Percentiles rank a stretch among this genome's conserved stretches.
Conservation (phyloP, 2,329 filamentous ascomycete genomes). For the Cordyceps cicadae region DNA sequence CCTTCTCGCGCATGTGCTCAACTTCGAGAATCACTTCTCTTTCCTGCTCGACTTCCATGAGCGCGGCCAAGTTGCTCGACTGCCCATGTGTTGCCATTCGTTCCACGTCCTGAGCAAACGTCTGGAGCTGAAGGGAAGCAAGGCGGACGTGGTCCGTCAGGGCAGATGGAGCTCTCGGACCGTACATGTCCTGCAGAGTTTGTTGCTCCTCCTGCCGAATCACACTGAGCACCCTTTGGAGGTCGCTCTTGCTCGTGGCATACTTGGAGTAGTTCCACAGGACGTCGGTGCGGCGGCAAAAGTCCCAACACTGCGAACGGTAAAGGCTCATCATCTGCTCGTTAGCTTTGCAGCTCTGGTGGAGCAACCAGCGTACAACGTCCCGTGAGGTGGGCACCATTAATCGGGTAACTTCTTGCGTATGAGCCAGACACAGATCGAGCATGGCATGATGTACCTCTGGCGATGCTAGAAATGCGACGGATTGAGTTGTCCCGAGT, state of each 20-base stretch:
- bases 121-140: background rate
- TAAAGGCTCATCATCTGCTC: conserved; percentile 53
- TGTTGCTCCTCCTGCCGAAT: conserved; percentile 44
- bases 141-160: background rate
- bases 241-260: conserved; percentile 25
- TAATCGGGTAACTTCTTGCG: background rate
- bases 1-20: conserved; percentile 46
- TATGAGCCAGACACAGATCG: conserved; percentile 25
- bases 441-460: conserved; percentile 56
- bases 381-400: conserved; percentile 16
- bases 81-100: background rate
- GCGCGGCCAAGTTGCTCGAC: conserved; percentile 33
- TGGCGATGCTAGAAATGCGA: conserved; percentile 47
- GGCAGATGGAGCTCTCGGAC: conserved; percentile 17
- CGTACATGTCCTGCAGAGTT: conserved; percentile 51
- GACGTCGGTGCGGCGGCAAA: conserved; percentile 47
- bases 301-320: conserved; percentile 52
- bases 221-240: conserved; percentile 22
- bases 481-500: conserved; percentile 44
- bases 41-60: conserved; percentile 54
- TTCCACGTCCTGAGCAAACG: background rate
- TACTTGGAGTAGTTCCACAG: conserved; percentile 33
- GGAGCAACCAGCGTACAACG: conserved; percentile 49
- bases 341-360: conserved; percentile 53
- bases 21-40: conserved; percentile 52